Evolutionary conservation across 805 yeast species (phyloP).

Genomic region (Pachysolen tannophilus): DNA sequence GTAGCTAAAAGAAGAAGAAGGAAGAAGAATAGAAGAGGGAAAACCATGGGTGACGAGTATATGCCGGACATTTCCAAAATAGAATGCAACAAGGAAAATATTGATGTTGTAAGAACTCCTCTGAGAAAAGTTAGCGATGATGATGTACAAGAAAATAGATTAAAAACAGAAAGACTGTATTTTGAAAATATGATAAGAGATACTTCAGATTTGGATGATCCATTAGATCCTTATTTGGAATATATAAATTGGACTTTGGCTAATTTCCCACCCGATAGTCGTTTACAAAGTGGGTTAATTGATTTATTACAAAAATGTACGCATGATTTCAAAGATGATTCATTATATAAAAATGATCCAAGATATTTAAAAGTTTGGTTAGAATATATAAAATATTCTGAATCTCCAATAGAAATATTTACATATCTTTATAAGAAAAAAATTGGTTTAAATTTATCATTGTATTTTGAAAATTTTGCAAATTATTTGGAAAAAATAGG

Average conservation of each 20-base stretch:
- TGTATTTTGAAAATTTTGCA: slow-evolving; percentile 78
- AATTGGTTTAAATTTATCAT: slow-evolving; percentile 60
- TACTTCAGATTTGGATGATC: slow-evolving; percentile 80
- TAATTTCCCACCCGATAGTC: slow-evolving; percentile 52
- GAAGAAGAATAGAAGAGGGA: too few species aligned
- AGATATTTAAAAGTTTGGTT: slow-evolving; percentile 79
- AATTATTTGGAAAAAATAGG: slow-evolving; percentile 44
- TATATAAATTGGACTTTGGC: slow-evolving; percentile 68
- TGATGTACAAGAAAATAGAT: too few species aligned
- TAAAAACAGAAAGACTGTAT: too few species aligned
- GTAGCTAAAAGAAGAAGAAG: too few species aligned
- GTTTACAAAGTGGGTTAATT: slow-evolving; percentile 58
- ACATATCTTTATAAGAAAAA: slow-evolving; percentile 60
- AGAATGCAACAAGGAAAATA: too few species aligned
- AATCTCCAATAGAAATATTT: slow-evolving; percentile 64
- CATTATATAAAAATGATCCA: slow-evolving; percentile 73
- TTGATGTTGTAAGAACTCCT: too few species aligned
- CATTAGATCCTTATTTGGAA: slow-evolving; percentile 66
- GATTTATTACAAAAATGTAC: slow-evolving; percentile 65
- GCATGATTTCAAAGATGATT: slow-evolving; percentile 52
- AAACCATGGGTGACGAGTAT: too few species aligned
- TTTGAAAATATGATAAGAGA: too few species aligned
- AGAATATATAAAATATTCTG: slow-evolving; percentile 60
- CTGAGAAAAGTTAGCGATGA: too few species aligned
- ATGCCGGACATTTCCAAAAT: too few species aligned